Base-by-base conservation (phyloP, 1,284 basidiomycete species). In the Marasmius tenuissimus region DNA sequence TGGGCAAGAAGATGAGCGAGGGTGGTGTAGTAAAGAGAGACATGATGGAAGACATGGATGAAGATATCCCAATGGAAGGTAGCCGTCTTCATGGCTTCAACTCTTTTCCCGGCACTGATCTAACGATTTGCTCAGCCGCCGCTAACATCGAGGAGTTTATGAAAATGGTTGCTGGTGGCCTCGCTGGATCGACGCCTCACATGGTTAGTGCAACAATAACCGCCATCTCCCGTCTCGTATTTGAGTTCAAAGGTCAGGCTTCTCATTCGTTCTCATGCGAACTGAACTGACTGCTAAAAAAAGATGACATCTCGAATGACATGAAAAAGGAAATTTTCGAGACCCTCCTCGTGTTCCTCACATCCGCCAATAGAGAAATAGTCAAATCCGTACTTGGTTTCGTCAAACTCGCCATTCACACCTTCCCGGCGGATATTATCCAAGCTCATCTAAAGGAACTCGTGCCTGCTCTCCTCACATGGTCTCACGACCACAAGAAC, bases 181-280 rank as follows among this genome's bases (percentile, higher is more conserved):
- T 99, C 40, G 96, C 95, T 12, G 96, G 95, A 27, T 89, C 91
- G 35, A 94, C 89, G 3, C 95, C 97, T 0, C 97, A 99, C 75
- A 99, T 98, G 96, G 97, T 99, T 74, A 96, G 94, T 70, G 97
- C 97, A 1, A 94, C 94, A 4, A 89, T 99, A 65, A 98, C 96
- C 1, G 94, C 96, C 0, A 87, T 99, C 51, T 95, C 96, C 1
- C 86, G 97, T 33, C 82, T 99, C 8, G 82, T 98, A 6, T 99
- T 98, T 76, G 97, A 99, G 77, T 99, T 97, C 81, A 94, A 93
- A 83, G 88, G 94, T 94, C 54, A 10, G 71, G 58, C 42, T 42
- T 27, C 38, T 40, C 38, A n/a, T 52, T 11, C n/a, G 37, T 42
- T 59, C 8, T 52, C 42, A 14, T 56, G 35, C 10, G 10, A 2